Evolutionary conservation across 768 basidiomycete genomes (phyloP).

Genomic region (Candolleomyces eurysporus): DNA sequence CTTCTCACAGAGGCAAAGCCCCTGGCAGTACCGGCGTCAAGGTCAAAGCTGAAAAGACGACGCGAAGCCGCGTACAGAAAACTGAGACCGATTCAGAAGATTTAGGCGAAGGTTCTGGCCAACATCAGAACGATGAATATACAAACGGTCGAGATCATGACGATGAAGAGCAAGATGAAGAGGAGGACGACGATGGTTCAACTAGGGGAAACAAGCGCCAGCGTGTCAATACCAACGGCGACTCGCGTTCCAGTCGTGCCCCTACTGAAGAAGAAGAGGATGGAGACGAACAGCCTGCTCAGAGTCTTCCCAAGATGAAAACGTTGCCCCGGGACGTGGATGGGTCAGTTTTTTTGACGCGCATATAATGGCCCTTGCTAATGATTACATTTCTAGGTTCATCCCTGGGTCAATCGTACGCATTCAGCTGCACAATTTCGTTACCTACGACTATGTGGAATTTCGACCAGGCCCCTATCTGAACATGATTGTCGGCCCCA

Average conservation of each 20-base stretch:
- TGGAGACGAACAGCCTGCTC: constrained; percentile 16
- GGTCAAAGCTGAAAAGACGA: neutral
- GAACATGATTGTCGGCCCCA: constrained; percentile 97
- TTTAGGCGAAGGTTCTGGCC: neutral
- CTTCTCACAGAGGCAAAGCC: neutral
- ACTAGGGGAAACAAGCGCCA: constrained; percentile 64
- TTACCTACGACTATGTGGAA: constrained; percentile 92
- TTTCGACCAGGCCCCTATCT: constrained; percentile 88
- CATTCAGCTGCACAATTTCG: constrained; percentile 83
- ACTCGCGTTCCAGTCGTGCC: constrained; percentile 44
- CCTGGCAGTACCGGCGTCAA: neutral
- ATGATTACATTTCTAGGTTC: constrained; percentile 47
- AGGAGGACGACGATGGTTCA: constrained; percentile 40
- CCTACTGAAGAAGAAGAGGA: constrained; percentile 19
- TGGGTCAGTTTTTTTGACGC: constrained; percentile 45
- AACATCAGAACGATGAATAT: neutral
- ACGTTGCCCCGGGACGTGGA: constrained; percentile 72
- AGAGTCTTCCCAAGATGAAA: constrained; percentile 33
- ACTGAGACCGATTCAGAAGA: neutral
- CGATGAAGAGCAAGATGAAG: constrained; percentile 30
- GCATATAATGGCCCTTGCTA: neutral
- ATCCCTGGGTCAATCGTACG: constrained; percentile 93
- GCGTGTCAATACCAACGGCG: constrained; percentile 62
- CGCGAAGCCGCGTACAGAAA: neutral
- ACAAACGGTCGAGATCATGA: constrained; percentile 19